Evolutionary conservation across 2,329 filamentous ascomycete species (phyloP), one percentile per base, ranked within the genome.

Genomic region (Exserohilum rostratum): DNA sequence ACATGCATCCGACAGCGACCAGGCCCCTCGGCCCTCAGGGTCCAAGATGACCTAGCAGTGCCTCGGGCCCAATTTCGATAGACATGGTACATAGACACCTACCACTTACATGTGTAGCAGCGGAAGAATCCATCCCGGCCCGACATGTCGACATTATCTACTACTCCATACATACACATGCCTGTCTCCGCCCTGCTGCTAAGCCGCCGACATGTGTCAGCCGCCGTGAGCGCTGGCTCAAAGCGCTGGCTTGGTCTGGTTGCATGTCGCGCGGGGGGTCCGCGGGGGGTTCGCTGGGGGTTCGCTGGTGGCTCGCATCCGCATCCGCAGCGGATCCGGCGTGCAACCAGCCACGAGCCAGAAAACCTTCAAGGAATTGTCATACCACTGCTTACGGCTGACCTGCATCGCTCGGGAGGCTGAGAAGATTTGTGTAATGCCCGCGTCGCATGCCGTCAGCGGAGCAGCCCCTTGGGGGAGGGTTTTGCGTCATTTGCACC

Each of bases 401-500:
- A 59, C 53, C 17, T 43, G 46, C 53, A 45, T 33, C 31, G 12
- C 49, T 46, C 42, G 58, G 60, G 68, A 62, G 68, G 69, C 69
- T 72, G 70, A 71, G 64, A 61, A 66, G 57, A 62, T 33, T 33
- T 61, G 50, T 55, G 60, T 58, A 63, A 64, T 62, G 50, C 55
- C 58, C 60, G 57, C 54, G 50, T 59, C 52, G 58, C 46, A 55
- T 67, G 65, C 67, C 63, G 69, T 72, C n/a, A n/a, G n/a, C n/a
- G n/a, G 65, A 72, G 68, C 69, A 67, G 60, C 66, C 58, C 59
- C 61, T 62, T 60, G 47, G n/a, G n/a, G n/a, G n/a, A n/a, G n/a
- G n/a, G 53, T 37, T 53, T 57, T 38, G 57, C 53, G 45, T 50
- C 53, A 44, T 46, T 20, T 45, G 17, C 44, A 40, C 31, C 37